phyloP scores from a whole-genome alignment of 108 stramenopile species.

The Skeletonema grethae region DNA sequence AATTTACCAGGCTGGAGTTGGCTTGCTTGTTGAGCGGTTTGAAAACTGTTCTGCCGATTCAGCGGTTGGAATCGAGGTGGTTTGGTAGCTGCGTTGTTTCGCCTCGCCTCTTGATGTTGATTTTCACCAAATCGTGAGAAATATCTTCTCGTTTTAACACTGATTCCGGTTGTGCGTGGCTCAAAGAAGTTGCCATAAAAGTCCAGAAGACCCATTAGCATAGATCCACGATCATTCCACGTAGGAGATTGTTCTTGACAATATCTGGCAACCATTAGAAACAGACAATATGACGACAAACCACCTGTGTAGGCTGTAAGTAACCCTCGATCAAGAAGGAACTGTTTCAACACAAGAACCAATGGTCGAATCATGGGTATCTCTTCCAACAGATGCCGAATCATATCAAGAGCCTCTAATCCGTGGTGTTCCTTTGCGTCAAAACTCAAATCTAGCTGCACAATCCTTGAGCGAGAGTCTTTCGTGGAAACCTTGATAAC shows the following conservation, averaged over 20 bases:
- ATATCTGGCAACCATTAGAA: constrained; percentile 90
- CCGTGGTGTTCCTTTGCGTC: constrained; percentile 84
- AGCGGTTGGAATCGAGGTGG: constrained; percentile 36
- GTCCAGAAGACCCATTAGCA: constrained; percentile 92
- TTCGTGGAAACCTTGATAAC: constrained; percentile 87
- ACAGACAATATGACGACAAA: constrained; percentile 88
- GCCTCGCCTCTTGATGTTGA: constrained; percentile 37
- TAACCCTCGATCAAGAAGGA: constrained; percentile 85
- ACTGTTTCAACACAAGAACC: constrained; percentile 84
- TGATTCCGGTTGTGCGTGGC: constrained; percentile 87
- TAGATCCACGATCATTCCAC: constrained; percentile 82
- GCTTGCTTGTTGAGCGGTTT: constrained; percentile 15
- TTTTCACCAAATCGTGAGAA: constrained; percentile 67
- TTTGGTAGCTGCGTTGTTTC: constrained; percentile 47
- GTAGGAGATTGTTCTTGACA: constrained; percentile 82
- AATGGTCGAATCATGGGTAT: constrained; percentile 77
- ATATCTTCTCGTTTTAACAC: constrained; percentile 68
- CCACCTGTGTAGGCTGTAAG: constrained; percentile 92
- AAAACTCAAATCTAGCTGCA: constrained; percentile 85
- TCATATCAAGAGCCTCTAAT: constrained; percentile 70
- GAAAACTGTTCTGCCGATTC: constrained; percentile 32
- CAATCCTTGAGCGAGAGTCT: constrained; percentile 67
- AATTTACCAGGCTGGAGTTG: constrained; percentile 55
- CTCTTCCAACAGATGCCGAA: constrained; percentile 49
- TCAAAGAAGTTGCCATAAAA: constrained; percentile 94